A percentile compares a stretch with the other conserved stretches of the same genome.
Evolutionary conservation across 2,329 filamentous ascomycete species (phyloP).

Genomic region (Monosporascus cannonballus): DNA sequence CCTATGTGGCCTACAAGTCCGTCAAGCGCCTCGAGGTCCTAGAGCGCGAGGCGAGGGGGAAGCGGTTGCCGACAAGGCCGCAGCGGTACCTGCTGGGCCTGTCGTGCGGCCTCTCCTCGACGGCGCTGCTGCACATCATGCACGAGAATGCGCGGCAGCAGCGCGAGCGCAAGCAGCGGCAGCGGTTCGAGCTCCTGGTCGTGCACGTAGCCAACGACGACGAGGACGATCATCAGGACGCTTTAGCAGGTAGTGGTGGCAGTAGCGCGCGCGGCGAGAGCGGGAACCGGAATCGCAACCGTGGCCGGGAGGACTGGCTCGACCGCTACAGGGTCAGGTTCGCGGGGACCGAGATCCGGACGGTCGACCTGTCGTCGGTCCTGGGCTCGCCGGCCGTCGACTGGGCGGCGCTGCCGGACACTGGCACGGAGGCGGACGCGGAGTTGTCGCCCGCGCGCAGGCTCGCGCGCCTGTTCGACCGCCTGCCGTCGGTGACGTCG

Average conservation of each 20-base stretch:
- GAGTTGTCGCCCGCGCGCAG: no score
- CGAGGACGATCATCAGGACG: conserved; percentile 5
- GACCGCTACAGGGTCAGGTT: conserved; percentile 50
- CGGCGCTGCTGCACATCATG: conserved; percentile 69
- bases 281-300: no score
- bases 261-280: conserved; percentile 8
- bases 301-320: background rate
- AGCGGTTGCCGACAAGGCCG: conserved; percentile 24
- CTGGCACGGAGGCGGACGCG: no score
- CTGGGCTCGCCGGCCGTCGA: conserved; percentile 46
- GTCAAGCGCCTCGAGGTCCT: conserved; percentile 61
- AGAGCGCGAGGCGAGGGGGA: conserved; percentile 39
- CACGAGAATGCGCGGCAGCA: conserved; percentile 59
- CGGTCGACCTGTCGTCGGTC: conserved; percentile 57
- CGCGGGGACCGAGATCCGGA: conserved; percentile 58
- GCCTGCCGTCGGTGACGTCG: conserved; percentile 68
- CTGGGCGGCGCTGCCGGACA: conserved; percentile 40
- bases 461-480: conserved; percentile 50
- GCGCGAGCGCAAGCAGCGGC: conserved; percentile 23
- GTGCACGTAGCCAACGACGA: conserved; percentile 45
- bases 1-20: conserved; percentile 72
- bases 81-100: conserved; percentile 65
- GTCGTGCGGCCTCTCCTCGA: conserved; percentile 77
- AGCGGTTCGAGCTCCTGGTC: conserved; percentile 57
- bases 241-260: background rate